Evolutionary conservation across 345 rosid species (phyloP).

Genomic region (Camelina laxa): DNA sequence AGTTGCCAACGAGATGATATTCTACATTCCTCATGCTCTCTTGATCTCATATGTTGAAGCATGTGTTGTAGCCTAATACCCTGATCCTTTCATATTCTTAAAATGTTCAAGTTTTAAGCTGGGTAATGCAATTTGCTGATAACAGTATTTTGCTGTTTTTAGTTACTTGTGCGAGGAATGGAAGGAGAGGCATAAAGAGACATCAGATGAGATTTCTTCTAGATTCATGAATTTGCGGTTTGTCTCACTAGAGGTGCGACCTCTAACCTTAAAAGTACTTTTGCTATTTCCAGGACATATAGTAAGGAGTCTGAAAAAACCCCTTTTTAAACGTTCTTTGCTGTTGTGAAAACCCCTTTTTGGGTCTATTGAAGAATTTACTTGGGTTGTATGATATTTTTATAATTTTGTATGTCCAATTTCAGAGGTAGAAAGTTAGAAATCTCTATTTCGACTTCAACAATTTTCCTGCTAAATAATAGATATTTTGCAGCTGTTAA

Average conservation of each 20-base stretch:
- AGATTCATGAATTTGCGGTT: conserved; percentile 88
- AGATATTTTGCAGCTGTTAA: conserved; percentile 20
- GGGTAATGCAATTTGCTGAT: conserved; percentile 32
- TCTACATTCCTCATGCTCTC: conserved; percentile 10
- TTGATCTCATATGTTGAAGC: conserved; percentile 2
- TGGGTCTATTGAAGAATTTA: neutral
- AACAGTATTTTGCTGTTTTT: conserved; percentile 34
- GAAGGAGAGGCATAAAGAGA: conserved; percentile 79
- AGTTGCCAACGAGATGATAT: conserved; percentile 10
- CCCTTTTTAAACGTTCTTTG: neutral
- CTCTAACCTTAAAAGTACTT: conserved; percentile 17
- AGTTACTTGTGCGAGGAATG: conserved; percentile 96
- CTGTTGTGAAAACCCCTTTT: conserved; percentile 1
- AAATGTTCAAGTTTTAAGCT: conserved; percentile 11
- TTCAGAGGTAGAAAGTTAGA: conserved; percentile 17
- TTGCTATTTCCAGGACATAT: conserved; percentile 21
- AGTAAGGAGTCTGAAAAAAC: neutral
- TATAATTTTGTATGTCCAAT: conserved; percentile 1
- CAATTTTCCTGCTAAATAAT: neutral
- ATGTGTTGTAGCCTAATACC: conserved; percentile 23
- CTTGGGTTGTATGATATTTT: neutral
- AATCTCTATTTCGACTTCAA: neutral
- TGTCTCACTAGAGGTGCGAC: conserved; percentile 86
- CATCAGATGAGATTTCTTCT: conserved; percentile 66
- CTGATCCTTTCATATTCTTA: conserved; percentile 16